phyloP scores from a whole-genome alignment of 371 early-diverging fungal genomes.

The Modicella reniformis region DNA sequence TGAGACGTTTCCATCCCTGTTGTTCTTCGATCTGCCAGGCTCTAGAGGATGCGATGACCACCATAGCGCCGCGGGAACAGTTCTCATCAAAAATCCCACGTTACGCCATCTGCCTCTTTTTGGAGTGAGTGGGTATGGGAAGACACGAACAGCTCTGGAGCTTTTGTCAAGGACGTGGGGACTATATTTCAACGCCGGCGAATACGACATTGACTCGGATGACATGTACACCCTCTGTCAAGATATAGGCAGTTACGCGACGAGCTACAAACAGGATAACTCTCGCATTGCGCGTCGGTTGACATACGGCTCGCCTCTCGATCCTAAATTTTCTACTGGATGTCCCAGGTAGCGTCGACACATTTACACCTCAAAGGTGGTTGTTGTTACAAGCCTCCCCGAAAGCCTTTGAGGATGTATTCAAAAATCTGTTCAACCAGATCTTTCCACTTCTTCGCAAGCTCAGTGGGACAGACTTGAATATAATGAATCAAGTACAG shows the following conservation, averaged over 20 bases:
- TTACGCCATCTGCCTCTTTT: conserved; percentile 19
- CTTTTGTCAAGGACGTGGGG: conserved; percentile 30
- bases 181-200: conserved; percentile 24
- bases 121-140: conserved; percentile 24
- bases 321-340: conserved; percentile 18
- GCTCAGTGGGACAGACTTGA: not conserved
- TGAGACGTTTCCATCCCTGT: conserved; percentile 15
- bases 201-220: conserved; percentile 13
- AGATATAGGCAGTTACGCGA: not conserved
- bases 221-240: conserved; percentile 13
- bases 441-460: conserved; percentile 5
- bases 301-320: conserved; percentile 14
- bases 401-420: conserved; percentile 21
- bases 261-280: not conserved
- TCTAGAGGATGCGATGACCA: not conserved
- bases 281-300: conserved; percentile 1
- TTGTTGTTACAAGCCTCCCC: conserved; percentile 24
- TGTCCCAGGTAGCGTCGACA: not conserved
- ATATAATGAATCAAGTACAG: not conserved
- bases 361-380: conserved; percentile 34
- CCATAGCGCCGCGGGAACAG: conserved; percentile 3
- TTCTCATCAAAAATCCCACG: not conserved
- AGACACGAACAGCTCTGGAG: conserved; percentile 21
- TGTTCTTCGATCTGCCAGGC: conserved; percentile 24
- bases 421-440: conserved; percentile 9